Evolutionary conservation across 2,329 filamentous ascomycete genomes (phyloP), one percentile per base, ranked within the genome.

Genomic region (Ilyonectria destructans): DNA sequence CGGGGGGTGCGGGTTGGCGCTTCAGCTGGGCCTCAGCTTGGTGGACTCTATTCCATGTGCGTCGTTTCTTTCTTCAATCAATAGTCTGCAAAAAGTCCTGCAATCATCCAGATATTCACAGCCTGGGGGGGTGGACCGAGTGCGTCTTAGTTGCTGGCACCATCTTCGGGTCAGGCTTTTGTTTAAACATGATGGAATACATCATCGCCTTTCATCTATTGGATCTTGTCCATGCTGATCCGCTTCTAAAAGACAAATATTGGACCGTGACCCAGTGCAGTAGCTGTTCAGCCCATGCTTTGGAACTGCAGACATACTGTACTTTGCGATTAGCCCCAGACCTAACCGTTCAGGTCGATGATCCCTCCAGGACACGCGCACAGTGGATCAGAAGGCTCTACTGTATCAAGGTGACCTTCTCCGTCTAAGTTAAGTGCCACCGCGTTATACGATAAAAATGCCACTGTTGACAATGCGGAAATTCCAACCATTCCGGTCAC

Each of bases 21-120:
- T 61, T 66, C 46, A 62, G 46, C 64, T 66, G 58, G 26, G 35
- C 46, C 35, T 66, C 64, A 66, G 64, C 58, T 66, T 7, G 33
- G 58, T 62, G 58, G 58, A 21, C 49, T 49, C 49, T 49, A 40
- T 12, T 29, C 23, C 48, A 51, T 31, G 26, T 19, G 26, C 48
- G 26, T 31, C 49, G 29, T n/a, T 43, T 33, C 17, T 52, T 12
- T 52, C 49, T 29, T 52, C 29, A 35, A 21, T 26, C 29, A 49
- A 49, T 71, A 51, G 48, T 46, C 48, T 17, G 35, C 23, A 29
- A 48, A 51, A 59, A 35, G 58, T 33, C 29, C 49, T 33, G 15
- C 29, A 52, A 52, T 52, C 31, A 52, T 33, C n/a, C 8, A 29
- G 49, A 52, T 33, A 33, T 33, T 29, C 49, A 52, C 37, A 19